Conservation (phyloP, 2,329 filamentous ascomycete genomes). For the Beauveria bassiana region DNA sequence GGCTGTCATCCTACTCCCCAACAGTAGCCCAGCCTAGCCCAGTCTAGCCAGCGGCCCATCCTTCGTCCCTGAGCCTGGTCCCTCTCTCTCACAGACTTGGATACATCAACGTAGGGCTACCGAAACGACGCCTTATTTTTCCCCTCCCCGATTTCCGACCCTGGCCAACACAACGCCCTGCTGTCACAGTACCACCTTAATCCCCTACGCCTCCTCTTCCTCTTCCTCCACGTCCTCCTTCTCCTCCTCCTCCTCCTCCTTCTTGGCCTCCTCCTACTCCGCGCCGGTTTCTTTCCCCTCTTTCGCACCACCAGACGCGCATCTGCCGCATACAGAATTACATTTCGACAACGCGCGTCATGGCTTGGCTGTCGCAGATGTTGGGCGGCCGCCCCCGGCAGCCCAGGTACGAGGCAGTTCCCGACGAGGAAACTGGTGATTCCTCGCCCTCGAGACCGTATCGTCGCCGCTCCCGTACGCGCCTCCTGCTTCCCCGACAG, state of each 20-base stretch:
- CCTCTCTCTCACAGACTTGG: background rate
- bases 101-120: slow-evolving; percentile 3
- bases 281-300: background rate
- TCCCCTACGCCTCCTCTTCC: background rate
- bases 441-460: slow-evolving; percentile 2
- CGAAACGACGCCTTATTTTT: background rate
- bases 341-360: background rate
- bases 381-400: background rate
- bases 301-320: background rate
- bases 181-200: background rate
- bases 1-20: background rate
- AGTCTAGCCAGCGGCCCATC: background rate
- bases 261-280: no score
- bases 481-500: slow-evolving; percentile 8
- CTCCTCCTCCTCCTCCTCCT: background rate
- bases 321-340: background rate
- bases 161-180: background rate
- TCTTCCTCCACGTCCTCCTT: background rate
- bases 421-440: slow-evolving; percentile 5
- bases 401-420: slow-evolving; percentile 4
- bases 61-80: background rate
- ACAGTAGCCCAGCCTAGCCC: background rate
- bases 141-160: background rate
- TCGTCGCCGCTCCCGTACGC: slow-evolving; percentile 8
- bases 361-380: slow-evolving; percentile 8